These are phyloP conservation scores for Apiospora saccharicola DNA, from an alignment of 2,329 filamentous ascomycete genomes.

Conservation along the genomic window DNA sequence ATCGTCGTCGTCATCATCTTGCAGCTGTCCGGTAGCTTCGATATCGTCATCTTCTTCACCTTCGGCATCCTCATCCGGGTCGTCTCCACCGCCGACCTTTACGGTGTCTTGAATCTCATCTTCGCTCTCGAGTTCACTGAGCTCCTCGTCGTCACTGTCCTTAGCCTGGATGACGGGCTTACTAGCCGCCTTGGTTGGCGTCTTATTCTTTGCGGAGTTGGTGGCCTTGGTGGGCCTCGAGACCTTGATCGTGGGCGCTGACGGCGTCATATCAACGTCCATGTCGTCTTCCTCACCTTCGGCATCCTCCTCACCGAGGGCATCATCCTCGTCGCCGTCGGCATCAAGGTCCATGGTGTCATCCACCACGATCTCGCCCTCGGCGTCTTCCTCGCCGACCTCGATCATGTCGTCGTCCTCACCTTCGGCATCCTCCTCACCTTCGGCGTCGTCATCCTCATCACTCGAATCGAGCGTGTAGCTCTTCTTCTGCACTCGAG, in stretches of 20 bases:
- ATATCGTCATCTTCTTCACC: constrained; percentile 55
- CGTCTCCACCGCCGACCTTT: constrained; percentile 48
- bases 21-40: constrained; percentile 44
- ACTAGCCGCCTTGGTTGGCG: constrained; percentile 35
- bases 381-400: constrained; percentile 41
- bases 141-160: constrained; percentile 61
- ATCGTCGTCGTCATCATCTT: constrained; percentile 40
- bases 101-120: constrained; percentile 56
- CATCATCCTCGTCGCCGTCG: constrained; percentile 49
- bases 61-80: constrained; percentile 49
- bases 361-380: constrained; percentile 44
- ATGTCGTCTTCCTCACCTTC: constrained; percentile 62
- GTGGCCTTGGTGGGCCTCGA: constrained; percentile 50
- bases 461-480: constrained; percentile 64
- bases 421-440: constrained; percentile 46
- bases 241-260: constrained; percentile 56
- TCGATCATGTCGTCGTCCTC: constrained; percentile 46
- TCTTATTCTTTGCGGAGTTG: constrained; percentile 38
- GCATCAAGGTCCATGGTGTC: constrained; percentile 52
- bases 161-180: constrained; percentile 43
- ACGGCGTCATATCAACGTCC: constrained; percentile 45
- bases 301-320: constrained; percentile 48
- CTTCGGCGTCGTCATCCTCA: constrained; percentile 51
- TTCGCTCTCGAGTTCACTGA: constrained; percentile 63
- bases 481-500: constrained; percentile 64